Base-by-base conservation (phyloP, 1,284 basidiomycete genomes). In the Boletus coffeatus region DNA sequence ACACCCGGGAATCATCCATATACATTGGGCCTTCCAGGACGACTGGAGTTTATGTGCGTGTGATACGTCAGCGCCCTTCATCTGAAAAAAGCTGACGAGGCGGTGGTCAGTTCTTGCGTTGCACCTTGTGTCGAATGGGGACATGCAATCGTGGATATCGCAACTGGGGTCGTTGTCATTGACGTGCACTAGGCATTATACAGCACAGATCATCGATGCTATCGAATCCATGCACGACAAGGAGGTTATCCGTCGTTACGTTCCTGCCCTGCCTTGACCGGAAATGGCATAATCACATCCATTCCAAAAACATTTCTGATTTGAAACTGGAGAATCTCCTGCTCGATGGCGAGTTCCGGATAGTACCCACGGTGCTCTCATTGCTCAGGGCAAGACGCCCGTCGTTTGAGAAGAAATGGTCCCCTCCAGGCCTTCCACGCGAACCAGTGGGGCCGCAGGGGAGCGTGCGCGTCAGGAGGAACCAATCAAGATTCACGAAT, bases 281-380 rank as follows among this genome's bases (percentile, higher is more conserved):
- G 16, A 1, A 37, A 52, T 64, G 58, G 59, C 67, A 63, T 64
- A 64, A 64, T 46, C 62, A 58, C 46, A 21, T 25, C 21, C 55
- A 41, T 37, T 43, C 37, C 48, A 36, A 36, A 43, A 16, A 18
- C 32, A 4, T 60, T 37, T 25, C 29, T 41, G 93, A 96, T 75
- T 80, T 96, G 52, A 96, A 96, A 76, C 94, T 94, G 2, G 94
- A 97, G 75, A 97, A 97, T 75, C 83, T 98, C 52, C 80, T 99
- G 14, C 81, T 98, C 52, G 94, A 96, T 70, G 84, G 86, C 60
- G 82, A 88, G 29, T 92, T 88, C 78, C n/a, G n/a, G n/a, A n/a
- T n/a, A n/a, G 73, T 4, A 84, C 82, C 2, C 88, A 90, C 68
- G 67, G 71, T 1, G 76, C 79, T 8, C 73, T 90, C 1, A 68